phyloP scores from a whole-genome alignment of 495 filamentous ascomycete species.

The Tricharina praecox region DNA sequence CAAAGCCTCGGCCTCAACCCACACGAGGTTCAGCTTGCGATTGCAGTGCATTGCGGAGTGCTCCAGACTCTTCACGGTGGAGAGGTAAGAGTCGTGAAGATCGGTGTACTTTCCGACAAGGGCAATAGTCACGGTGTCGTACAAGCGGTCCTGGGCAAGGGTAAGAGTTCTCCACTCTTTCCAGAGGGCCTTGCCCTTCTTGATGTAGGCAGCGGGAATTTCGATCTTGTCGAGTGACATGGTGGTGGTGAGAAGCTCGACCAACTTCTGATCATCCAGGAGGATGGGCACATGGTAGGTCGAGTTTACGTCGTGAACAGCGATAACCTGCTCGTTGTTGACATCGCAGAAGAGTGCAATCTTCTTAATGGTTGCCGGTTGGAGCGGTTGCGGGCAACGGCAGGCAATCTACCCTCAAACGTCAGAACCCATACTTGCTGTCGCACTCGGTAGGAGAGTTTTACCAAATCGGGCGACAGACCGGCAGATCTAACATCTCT shows the following conservation, averaged over 20 bases:
- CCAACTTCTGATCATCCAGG: slow-evolving; percentile 60
- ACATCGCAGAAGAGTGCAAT: slow-evolving; percentile 78
- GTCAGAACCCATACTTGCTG: not conserved
- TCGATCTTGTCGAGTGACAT: slow-evolving; percentile 41
- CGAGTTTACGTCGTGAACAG: slow-evolving; percentile 67
- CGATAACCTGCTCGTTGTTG: slow-evolving; percentile 60
- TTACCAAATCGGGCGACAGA: slow-evolving; percentile 64
- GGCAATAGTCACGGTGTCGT: slow-evolving; percentile 60
- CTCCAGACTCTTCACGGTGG: slow-evolving; percentile 68
- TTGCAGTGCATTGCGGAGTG: slow-evolving; percentile 77
- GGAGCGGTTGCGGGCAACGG: slow-evolving; percentile 60
- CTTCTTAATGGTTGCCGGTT: slow-evolving; percentile 62
- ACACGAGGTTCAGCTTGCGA: slow-evolving; percentile 61
- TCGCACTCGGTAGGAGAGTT: slow-evolving; percentile 15
- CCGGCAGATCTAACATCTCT: slow-evolving; percentile 58
- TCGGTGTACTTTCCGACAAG: slow-evolving; percentile 84
- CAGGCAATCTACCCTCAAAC: slow-evolving; percentile 56
- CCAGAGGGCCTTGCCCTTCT: slow-evolving; percentile 50
- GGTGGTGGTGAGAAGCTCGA: slow-evolving; percentile 40
- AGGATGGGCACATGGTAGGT: slow-evolving; percentile 88
- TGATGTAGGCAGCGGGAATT: slow-evolving; percentile 32
- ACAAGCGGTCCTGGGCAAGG: slow-evolving; percentile 39
- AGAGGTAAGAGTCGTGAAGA: slow-evolving; percentile 70
- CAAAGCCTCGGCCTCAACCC: slow-evolving; percentile 70
- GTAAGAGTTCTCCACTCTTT: slow-evolving; percentile 56